phyloP scores from a whole-genome alignment of 371 early-diverging fungal species.

The Apophysomyces elegans region DNA sequence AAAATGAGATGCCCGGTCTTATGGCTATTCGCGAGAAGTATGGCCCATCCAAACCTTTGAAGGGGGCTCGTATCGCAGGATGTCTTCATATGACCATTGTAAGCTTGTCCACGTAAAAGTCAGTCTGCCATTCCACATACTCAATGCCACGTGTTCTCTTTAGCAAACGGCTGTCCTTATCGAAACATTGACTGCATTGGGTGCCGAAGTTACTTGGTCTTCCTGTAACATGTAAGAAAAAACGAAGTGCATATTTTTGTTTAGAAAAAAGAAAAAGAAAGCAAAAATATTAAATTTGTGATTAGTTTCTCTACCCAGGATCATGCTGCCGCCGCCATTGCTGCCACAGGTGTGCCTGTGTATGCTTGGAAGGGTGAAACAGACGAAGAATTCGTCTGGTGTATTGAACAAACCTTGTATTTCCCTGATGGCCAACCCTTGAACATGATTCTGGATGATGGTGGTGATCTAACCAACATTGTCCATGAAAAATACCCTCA shows the following conservation, averaged over 20 bases:
- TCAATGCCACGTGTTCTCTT: no score
- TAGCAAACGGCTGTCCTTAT: constrained; percentile 95
- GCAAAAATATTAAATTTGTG: background rate
- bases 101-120: background rate
- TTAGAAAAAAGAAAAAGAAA: no score
- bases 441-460: constrained; percentile 99
- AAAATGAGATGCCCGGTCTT: constrained; percentile 99
- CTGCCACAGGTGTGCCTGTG: constrained; percentile 81
- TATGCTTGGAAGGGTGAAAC: constrained; percentile 98
- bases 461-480: constrained; percentile 97
- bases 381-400: constrained; percentile 98
- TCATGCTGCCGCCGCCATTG: constrained; percentile 92
- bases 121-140: no score
- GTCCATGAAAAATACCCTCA: constrained; percentile 97
- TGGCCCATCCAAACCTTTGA: constrained; percentile 88
- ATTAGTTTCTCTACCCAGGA: constrained; percentile 95
- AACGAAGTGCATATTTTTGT: background rate
- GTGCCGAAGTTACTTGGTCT: constrained; percentile 98
- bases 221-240: constrained; percentile 91
- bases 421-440: constrained; percentile 96
- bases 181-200: constrained; percentile 94
- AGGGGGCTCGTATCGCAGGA: constrained; percentile 97
- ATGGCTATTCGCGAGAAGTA: constrained; percentile 94
- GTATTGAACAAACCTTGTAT: constrained; percentile 95
- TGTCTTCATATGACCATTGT: constrained; percentile 98